Base-by-base conservation (phyloP, 2,329 filamentous ascomycete species). In the Aspergillus niger region DNA sequence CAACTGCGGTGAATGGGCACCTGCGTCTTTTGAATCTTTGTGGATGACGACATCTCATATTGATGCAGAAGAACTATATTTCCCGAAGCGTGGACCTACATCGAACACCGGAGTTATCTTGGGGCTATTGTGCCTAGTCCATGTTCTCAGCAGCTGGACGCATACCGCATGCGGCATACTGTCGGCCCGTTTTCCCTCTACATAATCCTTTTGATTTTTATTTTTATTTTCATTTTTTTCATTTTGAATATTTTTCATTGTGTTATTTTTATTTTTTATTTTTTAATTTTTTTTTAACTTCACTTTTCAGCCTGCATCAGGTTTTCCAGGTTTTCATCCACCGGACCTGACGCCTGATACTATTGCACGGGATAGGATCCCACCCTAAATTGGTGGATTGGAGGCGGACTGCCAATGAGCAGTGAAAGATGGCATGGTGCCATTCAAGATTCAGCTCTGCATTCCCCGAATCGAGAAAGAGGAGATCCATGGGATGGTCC, bases 81-180 rank as follows among this genome's bases (percentile, higher is more conserved):
- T 64, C 66, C 63, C 50, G 53, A 63, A 59, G 20, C 26, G 65
- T 67, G 62, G 49, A 48, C 60, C 20, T 66, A 64, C 63, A 60
- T 67, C 30, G 43, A 58, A 55, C 58, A 57, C 50, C 57, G 51
- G 58, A 57, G 55, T 59, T 58, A 53, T 57, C 38, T 55, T 36
- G 32, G 50, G 57, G 38, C 56, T 48, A 58, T 53, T 52, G 61
- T 48, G 53, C 43, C 55, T 53, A 57, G 61, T 48, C 44, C 28
- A 44, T 50, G 53, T 50, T 48, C 55, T 55, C 39, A 57, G 55
- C 58, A 60, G 38, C 57, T 49, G 26, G 17, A 50, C 56, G 39
- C 51, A 60, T 54, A 59, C 60, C 55, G 47, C 61, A 60, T 57
- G 51, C 54, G 55, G 62, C 50, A 54, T 59, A 36, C 61, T 54